These are phyloP conservation scores for Scleroderma bovista DNA, from an alignment of 768 basidiomycete species.

Conservation along the genomic window DNA sequence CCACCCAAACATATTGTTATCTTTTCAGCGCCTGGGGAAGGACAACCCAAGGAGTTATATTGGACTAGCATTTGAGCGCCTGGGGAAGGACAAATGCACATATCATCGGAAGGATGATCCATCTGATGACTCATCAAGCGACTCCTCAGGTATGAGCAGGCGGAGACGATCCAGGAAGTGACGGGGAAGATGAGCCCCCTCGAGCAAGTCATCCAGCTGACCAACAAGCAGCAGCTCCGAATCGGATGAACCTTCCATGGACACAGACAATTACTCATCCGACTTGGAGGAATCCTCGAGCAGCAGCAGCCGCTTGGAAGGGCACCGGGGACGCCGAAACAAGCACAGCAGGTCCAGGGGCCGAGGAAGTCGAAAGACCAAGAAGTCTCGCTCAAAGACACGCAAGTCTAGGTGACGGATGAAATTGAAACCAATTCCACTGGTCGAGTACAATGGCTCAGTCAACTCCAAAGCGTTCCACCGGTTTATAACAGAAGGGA, in stretches of 20 bases:
- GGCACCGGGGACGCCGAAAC: not conserved
- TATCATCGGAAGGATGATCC: too few relatives aligned
- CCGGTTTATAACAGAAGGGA: not conserved
- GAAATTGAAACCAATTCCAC: conserved; percentile 12
- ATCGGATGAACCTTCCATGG: not conserved
- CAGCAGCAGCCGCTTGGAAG: not conserved
- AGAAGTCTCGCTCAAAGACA: not conserved
- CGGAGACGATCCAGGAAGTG: too few relatives aligned
- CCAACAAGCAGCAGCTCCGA: not conserved
- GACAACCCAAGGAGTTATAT: too few relatives aligned
- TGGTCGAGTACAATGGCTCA: conserved; percentile 8
- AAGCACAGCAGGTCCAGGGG: not conserved
- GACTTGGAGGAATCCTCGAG: not conserved
- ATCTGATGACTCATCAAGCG: too few relatives aligned
- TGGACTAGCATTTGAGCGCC: not conserved
- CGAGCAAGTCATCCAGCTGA: too few relatives aligned
- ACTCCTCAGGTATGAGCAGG: too few relatives aligned
- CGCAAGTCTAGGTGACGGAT: not conserved
- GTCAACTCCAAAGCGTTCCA: conserved; percentile 4
- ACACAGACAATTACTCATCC: not conserved
- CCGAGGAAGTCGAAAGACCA: not conserved
- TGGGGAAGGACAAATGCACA: not conserved
- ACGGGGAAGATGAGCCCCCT: too few relatives aligned
- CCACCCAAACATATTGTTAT: too few relatives aligned
- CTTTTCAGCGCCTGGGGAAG: too few relatives aligned